A percentile compares a stretch with the other conserved stretches of the same genome.
phyloP scores from a whole-genome alignment of 805 yeast species.

The Clavispora asparagi region DNA sequence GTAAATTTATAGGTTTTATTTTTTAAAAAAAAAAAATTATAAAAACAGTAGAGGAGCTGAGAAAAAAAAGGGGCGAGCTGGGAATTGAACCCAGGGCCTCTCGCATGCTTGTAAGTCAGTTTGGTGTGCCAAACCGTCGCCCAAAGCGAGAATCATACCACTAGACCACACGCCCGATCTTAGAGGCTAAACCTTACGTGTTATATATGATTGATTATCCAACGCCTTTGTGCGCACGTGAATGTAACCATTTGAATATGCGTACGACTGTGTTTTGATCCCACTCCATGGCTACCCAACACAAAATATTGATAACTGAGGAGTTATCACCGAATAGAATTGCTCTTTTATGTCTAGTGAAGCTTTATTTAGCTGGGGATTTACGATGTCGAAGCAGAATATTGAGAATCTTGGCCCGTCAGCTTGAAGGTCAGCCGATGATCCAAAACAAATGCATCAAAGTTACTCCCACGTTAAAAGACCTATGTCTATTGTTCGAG shows the following conservation, averaged over 20 bases:
- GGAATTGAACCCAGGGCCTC: conserved; percentile 23
- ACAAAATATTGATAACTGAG: conserved; percentile 27
- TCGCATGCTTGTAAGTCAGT: conserved; percentile 11
- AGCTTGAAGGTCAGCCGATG: conserved; percentile 9
- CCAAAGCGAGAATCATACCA: conserved; percentile 22
- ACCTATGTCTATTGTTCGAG: conserved; percentile 6
- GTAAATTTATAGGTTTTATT: not conserved
- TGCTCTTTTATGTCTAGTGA: conserved; percentile 44
- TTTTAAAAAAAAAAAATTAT: not conserved
- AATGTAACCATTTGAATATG: not conserved
- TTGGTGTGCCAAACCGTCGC: conserved; percentile 5
- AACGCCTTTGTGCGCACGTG: not conserved
- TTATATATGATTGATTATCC: too few relatives aligned
- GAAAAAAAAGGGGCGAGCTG: conserved; percentile 16
- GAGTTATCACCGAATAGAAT: conserved; percentile 52
- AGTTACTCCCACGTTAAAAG: conserved; percentile 5
- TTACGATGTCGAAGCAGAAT: conserved; percentile 20
- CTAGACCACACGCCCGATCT: conserved; percentile 20
- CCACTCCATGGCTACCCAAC: not conserved
- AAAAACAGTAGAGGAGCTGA: too few relatives aligned
- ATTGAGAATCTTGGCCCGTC: conserved; percentile 3
- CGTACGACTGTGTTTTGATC: not conserved
- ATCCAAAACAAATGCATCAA: conserved; percentile 2
- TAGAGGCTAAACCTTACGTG: not conserved
- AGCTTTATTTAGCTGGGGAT: conserved; percentile 39